Evolutionary conservation across 352 stramenopile genomes (phyloP), one percentile per base, ranked within the genome.

Genomic region (Globisporangium spiculum): DNA sequence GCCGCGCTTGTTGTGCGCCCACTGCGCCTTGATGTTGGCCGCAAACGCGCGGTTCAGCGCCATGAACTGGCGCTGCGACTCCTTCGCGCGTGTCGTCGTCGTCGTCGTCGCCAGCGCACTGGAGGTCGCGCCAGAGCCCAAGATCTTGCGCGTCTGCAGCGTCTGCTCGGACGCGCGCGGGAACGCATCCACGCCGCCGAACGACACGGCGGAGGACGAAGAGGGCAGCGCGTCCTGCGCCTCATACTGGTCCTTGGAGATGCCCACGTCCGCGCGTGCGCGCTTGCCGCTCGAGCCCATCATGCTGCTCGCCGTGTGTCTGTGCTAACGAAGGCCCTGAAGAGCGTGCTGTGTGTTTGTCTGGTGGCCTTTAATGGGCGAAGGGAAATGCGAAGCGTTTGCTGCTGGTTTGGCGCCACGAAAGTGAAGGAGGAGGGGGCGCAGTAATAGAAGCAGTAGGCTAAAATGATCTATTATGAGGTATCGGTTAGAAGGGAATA

Each of bases 181-280:
- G 56, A 84, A 81, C 63, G 14, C 50, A 66, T 1, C 30, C 10
- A 3, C 68, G 68, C 30, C 38, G 50, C 4, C 41, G 59, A 56
- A 18, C 20, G 30, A 52, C 5, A 38, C 30, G 8, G 7, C 63
- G 32, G 52, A 65, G 46, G 62, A 52, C 38, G 60, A 18, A 1
- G 60, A 65, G 3, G 57, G 52, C 0, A 68, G 54, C 9, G 55
- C 61, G 20, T 76, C 64, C n/a, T 73, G 68, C 36, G 75, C 74
- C 69, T 88, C 84, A 68, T 86, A 92, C 65, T 94, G 76, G 38
- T 94, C 81, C 75, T 90, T 91, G 54, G 84, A 91, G 44, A 92
- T 75, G 53, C 84, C 84, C 26, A 77, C 83, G 67, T 94, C 86
- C 24, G 78, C 73, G 20, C 84, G 83, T 63, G 74, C 77, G 60